A percentile compares a stretch with the other conserved stretches of the same genome.
These are phyloP conservation scores for Areca catechu DNA, from an alignment of 176 grass and related monocot genomes.

Conservation along the genomic window DNA sequence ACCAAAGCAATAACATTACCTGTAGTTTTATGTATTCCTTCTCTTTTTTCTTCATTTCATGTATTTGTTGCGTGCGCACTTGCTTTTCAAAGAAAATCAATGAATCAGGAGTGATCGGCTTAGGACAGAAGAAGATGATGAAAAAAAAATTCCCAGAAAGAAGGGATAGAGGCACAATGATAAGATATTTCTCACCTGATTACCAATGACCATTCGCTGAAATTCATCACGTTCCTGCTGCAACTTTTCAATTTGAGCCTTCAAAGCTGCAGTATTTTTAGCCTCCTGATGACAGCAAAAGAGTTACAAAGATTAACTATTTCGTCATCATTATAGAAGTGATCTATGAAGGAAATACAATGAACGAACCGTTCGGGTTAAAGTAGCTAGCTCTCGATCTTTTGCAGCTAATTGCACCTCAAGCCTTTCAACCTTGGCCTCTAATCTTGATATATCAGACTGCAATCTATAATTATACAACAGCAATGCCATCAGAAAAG, in stretches of 20 bases:
- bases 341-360: constrained; percentile 8
- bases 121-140: constrained; percentile 4
- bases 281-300: constrained; percentile 47
- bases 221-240: constrained; percentile 97
- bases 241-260: constrained; percentile 90
- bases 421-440: constrained; percentile 97
- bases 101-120: constrained; percentile 9
- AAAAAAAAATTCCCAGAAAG: not conserved
- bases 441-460: constrained; percentile 82
- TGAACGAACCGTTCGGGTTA: constrained; percentile 58
- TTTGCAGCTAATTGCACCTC: constrained; percentile 87
- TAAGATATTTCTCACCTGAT: constrained; percentile 56
- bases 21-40: constrained; percentile 98
- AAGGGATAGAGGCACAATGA: not conserved
- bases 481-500: not conserved
- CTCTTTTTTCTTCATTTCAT: constrained; percentile 99
- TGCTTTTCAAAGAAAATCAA: constrained; percentile 48
- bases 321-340: too few species aligned
- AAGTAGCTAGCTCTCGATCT: constrained; percentile 89
- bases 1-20: constrained; percentile 30
- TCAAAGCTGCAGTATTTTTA: constrained; percentile 73
- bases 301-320: too few species aligned
- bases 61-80: constrained; percentile 91
- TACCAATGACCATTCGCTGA: constrained; percentile 98
- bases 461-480: constrained; percentile 39